A percentile compares a stretch with the other conserved stretches of the same genome.
These are phyloP conservation scores for Fusarium longipes DNA, from an alignment of 2,329 filamentous ascomycete genomes.

Conservation along the genomic window DNA sequence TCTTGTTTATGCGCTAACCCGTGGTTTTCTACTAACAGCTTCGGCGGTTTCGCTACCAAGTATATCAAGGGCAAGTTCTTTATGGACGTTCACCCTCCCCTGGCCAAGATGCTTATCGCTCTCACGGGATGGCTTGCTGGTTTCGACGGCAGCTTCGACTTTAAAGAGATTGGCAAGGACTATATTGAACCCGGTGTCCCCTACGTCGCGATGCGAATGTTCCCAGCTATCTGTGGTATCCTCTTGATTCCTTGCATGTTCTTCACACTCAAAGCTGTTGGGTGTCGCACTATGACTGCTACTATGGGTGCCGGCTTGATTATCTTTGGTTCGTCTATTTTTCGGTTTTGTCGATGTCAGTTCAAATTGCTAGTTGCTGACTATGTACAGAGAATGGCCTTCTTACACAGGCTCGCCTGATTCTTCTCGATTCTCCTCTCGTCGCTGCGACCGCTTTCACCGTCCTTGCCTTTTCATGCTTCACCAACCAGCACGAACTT, in stretches of 20 bases:
- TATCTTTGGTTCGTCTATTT: slow-evolving; percentile 80
- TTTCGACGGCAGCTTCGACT: slow-evolving; percentile 95
- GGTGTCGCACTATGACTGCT: slow-evolving; percentile 88
- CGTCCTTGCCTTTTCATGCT: slow-evolving; percentile 88
- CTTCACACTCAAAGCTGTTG: slow-evolving; percentile 88
- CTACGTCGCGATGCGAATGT: slow-evolving; percentile 96
- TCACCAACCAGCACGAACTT: slow-evolving; percentile 96
- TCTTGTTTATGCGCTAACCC: slow-evolving; percentile 27
- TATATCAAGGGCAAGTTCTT: slow-evolving; percentile 99
- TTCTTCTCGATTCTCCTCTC: slow-evolving; percentile 94
- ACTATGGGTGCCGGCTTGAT: slow-evolving; percentile 85
- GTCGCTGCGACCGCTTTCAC: slow-evolving; percentile 94
- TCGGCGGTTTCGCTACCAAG: slow-evolving; percentile 97
- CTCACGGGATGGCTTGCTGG: slow-evolving; percentile 94
- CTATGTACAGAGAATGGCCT: slow-evolving; percentile 83
- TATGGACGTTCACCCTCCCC: slow-evolving; percentile 99
- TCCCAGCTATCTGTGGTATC: slow-evolving; percentile 90
- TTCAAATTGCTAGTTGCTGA: slow-evolving; percentile 44
- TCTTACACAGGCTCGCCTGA: slow-evolving; percentile 92
- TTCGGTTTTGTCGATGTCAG: background rate
- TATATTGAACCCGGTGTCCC: slow-evolving; percentile 94
- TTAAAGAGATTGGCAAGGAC: slow-evolving; percentile 99
- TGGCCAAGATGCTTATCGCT: slow-evolving; percentile 96
- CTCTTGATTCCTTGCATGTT: slow-evolving; percentile 93
- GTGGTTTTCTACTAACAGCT: slow-evolving; percentile 65